Conservation (phyloP, 1,284 basidiomycete species). For the Microbotryum scabiosae region DNA sequence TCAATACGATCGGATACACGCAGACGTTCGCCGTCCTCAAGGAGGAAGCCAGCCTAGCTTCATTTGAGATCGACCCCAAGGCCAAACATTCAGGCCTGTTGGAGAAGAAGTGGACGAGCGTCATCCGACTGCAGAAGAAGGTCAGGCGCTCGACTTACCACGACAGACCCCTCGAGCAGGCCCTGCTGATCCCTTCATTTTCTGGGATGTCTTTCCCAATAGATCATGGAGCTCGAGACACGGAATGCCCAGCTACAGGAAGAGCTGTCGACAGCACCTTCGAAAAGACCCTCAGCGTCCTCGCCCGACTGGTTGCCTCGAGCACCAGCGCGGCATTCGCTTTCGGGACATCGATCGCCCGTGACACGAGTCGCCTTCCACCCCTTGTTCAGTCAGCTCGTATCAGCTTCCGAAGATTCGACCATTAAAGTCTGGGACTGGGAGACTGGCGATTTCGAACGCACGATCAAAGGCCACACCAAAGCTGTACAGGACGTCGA, state of each 20-base stretch:
- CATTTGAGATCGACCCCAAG: conserved; percentile 70
- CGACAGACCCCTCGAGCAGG: no score
- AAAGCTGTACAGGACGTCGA: conserved; percentile 79
- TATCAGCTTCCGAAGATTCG: conserved; percentile 76
- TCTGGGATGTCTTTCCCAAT: neutral
- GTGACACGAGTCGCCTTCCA: conserved; percentile 76
- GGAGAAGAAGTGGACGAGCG: conserved; percentile 92
- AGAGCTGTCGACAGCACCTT: conserved; percentile 53
- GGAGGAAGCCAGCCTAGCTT: conserved; percentile 48
- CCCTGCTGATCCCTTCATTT: neutral
- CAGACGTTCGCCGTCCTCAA: conserved; percentile 58
- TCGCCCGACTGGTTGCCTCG: conserved; percentile 74
- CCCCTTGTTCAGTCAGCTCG: conserved; percentile 71
- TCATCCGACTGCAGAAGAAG: conserved; percentile 88
- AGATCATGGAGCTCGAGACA: conserved; percentile 85
- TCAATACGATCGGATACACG: conserved; percentile 57
- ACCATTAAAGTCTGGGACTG: conserved; percentile 92
- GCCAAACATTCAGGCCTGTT: conserved; percentile 72
- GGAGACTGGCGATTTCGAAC: conserved; percentile 86
- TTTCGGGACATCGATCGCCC: conserved; percentile 69
- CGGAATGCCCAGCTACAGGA: conserved; percentile 64
- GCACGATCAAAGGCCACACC: conserved; percentile 85
- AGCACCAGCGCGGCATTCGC: conserved; percentile 64
- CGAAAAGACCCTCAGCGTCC: conserved; percentile 56
- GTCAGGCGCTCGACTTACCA: no score